These are phyloP conservation scores for Diaporthe humulicola DNA, from an alignment of 2,329 filamentous ascomycete species.

Conservation along the genomic window DNA sequence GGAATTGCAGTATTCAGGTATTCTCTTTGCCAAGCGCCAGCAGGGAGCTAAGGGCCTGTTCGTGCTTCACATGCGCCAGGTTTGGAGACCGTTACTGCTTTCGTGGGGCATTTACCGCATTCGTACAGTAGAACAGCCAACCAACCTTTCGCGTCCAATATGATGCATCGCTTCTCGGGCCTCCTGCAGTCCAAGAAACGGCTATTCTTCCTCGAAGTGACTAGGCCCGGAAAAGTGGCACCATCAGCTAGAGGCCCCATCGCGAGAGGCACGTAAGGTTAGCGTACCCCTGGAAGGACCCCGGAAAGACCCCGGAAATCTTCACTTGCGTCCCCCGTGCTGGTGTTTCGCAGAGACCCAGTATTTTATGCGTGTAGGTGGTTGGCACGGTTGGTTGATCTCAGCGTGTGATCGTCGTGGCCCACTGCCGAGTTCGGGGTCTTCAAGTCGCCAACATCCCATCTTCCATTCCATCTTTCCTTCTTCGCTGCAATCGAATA, in stretches of 20 bases:
- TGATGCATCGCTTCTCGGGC: not conserved
- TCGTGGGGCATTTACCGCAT: no score
- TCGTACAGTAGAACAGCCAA: not conserved
- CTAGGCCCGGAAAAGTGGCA: not conserved
- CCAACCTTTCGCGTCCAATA: not conserved
- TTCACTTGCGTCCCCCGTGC: not conserved
- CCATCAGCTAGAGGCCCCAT: not conserved
- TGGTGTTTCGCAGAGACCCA: constrained; percentile 6
- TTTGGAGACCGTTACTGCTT: not conserved
- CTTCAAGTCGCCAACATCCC: not conserved
- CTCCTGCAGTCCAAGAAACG: not conserved
- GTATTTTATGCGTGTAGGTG: constrained; percentile 7
- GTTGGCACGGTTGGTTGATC: not conserved
- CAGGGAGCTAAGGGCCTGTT: not conserved
- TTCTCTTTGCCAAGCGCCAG: not conserved
- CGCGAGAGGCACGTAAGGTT: not conserved
- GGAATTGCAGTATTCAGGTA: not conserved
- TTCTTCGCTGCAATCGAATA: not conserved
- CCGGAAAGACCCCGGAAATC: not conserved
- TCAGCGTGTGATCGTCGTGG: not conserved
- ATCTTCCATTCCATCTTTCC: not conserved
- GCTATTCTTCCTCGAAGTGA: not conserved
- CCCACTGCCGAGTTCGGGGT: not conserved
- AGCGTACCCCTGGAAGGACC: no score
- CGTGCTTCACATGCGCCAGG: not conserved